These are phyloP conservation scores for Xerocomellus amylosporus DNA, from an alignment of 768 basidiomycete genomes.

Conservation along the genomic window DNA sequence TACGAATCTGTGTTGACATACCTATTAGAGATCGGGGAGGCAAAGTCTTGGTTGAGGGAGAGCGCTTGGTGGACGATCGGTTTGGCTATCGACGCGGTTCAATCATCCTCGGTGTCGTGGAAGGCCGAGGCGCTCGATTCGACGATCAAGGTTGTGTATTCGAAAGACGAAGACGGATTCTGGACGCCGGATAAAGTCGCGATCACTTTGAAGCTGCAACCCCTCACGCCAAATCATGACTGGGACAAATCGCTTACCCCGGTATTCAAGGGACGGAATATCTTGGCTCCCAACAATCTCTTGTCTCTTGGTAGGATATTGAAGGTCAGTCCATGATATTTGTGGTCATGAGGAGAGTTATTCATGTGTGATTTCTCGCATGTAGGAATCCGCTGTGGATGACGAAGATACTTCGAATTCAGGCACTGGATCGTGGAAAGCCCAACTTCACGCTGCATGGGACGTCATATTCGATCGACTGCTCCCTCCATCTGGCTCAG, in stretches of 20 bases:
- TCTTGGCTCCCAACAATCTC: slow-evolving; percentile 76
- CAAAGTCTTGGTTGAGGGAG: slow-evolving; percentile 89
- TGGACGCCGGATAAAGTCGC: slow-evolving; percentile 94
- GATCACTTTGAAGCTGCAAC: slow-evolving; percentile 68
- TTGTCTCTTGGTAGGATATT: slow-evolving; percentile 68
- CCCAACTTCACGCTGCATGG: slow-evolving; percentile 93
- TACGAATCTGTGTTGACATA: slow-evolving; percentile 58
- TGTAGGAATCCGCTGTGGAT: slow-evolving; percentile 56
- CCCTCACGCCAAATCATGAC: slow-evolving; percentile 52
- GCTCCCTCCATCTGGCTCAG: slow-evolving; percentile 47
- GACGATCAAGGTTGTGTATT: slow-evolving; percentile 51
- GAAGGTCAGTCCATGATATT: slow-evolving; percentile 52
- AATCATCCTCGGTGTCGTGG: slow-evolving; percentile 65
- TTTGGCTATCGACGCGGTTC: slow-evolving; percentile 59
- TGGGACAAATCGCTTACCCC: slow-evolving; percentile 69
- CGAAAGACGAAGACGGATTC: slow-evolving; percentile 6
- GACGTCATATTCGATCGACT: slow-evolving; percentile 74
- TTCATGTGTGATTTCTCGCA: slow-evolving; percentile 5
- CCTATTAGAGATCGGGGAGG: slow-evolving; percentile 68
- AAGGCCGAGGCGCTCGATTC: slow-evolving; percentile 57
- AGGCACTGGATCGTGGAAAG: slow-evolving; percentile 70
- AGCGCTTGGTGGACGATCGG: slow-evolving; percentile 84
- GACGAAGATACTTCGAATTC: slow-evolving; percentile 53
- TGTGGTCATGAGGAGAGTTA: neutral
- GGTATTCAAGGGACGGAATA: slow-evolving; percentile 69